phyloP scores from a whole-genome alignment of 768 basidiomycete genomes.

The Asterophora parasitica region DNA sequence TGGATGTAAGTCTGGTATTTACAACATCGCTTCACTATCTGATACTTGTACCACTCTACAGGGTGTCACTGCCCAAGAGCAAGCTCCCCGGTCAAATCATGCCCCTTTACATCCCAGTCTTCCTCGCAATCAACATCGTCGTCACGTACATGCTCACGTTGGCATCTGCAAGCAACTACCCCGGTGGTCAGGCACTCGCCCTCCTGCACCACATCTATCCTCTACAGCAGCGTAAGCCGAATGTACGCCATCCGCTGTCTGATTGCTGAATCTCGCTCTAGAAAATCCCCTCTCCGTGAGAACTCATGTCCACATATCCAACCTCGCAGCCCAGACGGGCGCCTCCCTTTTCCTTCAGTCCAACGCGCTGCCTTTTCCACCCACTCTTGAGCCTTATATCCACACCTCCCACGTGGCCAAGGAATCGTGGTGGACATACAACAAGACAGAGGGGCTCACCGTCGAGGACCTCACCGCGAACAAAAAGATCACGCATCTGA shows the following conservation, averaged over 20 bases:
- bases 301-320: conserved; percentile 70
- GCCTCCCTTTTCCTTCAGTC: conserved; percentile 83
- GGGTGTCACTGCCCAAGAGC: conserved; percentile 46
- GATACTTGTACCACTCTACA: conserved; percentile 15
- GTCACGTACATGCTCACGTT: conserved; percentile 48
- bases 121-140: conserved; percentile 50
- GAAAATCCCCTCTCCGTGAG: conserved; percentile 4
- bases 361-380: conserved; percentile 50
- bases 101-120: conserved; percentile 39
- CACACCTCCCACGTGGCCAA: conserved; percentile 5
- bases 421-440: conserved; percentile 55
- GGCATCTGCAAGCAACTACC: conserved; percentile 77
- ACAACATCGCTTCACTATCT: neutral
- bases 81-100: conserved; percentile 39
- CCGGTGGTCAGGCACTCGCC: conserved; percentile 74
- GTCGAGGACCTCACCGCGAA: conserved; percentile 33
- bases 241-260: conserved; percentile 6
- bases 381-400: conserved; percentile 10
- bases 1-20: conserved; percentile 51
- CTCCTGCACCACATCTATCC: conserved; percentile 53
- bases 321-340: conserved; percentile 86
- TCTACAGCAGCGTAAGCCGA: conserved; percentile 14
- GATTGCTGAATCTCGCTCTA: neutral
- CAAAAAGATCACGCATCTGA: conserved; percentile 53
- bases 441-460: conserved; percentile 73